Evolutionary conservation across 345 rosid species (phyloP), one percentile per base, ranked within the genome.

Genomic region (Eucalyptus tenuipes): DNA sequence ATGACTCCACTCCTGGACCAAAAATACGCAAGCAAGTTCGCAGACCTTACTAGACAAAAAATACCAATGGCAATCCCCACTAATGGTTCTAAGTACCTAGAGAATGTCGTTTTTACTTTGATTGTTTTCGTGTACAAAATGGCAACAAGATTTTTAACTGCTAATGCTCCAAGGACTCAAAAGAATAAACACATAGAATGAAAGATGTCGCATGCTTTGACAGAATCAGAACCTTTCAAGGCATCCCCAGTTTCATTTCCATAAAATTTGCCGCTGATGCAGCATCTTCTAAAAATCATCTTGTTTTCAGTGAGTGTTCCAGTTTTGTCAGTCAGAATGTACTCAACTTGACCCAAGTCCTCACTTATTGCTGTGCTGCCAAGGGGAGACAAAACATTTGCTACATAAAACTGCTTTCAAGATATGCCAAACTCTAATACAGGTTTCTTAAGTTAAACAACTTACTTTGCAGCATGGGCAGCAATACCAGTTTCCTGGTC

Each of bases 351-450:
- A 89, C 99, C 99, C 91, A 98, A 95, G 94, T 98, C 99, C 93
- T 98, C 99, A 89, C 99, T 98, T 91, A 98, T 97, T 93, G 99
- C 99, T 94, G 99, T 97, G 96, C 99, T 98, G 99, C 95, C 95
- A 91, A 93, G 93, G 87, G 92, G 80, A 95, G 93, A 88, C 91
- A 89, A 90, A 80, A 88, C 84, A 87, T 61, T 87, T 61, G 55
- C 81, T 27, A 25, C 89, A 89, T 90, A 90, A 89, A 88, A 59
- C 57, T 50, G 27, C 33, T 53, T 31, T 85, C 79, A 66, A 40
- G 84, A 52, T 31, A 81, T 85, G 84, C 79, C 53, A 37, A 33
- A 55, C 87, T 55, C 33, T 22, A 53, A 64, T 49, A 59, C 84
- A 87, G 29, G n/a, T 49, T 33, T 71, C 88, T 87, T 49, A 48